A percentile compares a stretch with the other conserved stretches of the same genome.
phyloP scores from a whole-genome alignment of 139 green algal species.

The Microglena sp. region DNA sequence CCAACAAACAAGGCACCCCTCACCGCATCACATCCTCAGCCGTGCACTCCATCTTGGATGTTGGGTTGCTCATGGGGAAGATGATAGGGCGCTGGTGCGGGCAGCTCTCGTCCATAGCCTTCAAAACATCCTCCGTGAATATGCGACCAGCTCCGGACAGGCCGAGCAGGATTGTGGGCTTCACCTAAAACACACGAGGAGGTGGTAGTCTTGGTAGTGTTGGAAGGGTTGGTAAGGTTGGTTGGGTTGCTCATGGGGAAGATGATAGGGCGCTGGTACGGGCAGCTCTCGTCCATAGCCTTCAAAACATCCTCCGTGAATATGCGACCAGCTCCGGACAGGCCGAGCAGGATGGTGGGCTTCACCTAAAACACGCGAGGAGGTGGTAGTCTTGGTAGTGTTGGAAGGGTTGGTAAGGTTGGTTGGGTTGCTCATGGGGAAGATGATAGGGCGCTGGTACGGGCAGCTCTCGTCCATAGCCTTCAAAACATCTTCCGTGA shows the following conservation, averaged over 20 bases:
- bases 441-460: slow-evolving; percentile 34
- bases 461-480: slow-evolving; percentile 50
- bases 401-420: background rate
- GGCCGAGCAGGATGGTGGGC: slow-evolving; percentile 76
- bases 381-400: background rate
- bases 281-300: slow-evolving; percentile 50
- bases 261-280: slow-evolving; percentile 26
- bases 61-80: slow-evolving; percentile 31
- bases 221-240: background rate
- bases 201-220: background rate
- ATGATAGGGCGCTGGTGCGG: slow-evolving; percentile 27
- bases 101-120: slow-evolving; percentile 50
- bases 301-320: slow-evolving; percentile 58
- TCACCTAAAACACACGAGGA: slow-evolving; percentile 31
- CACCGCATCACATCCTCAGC: background rate
- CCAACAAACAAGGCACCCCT: too few relatives aligned
- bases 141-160: slow-evolving; percentile 48
- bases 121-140: slow-evolving; percentile 57
- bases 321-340: slow-evolving; percentile 47
- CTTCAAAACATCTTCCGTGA: slow-evolving; percentile 51
- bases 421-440: slow-evolving; percentile 26
- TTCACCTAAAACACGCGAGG: slow-evolving; percentile 35
- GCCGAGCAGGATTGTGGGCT: slow-evolving; percentile 77
- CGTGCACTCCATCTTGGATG: slow-evolving; percentile 3
- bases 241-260: slow-evolving; percentile 32